phyloP scores from a whole-genome alignment of 345 rosid species.

The Dipteronia sinensis region DNA sequence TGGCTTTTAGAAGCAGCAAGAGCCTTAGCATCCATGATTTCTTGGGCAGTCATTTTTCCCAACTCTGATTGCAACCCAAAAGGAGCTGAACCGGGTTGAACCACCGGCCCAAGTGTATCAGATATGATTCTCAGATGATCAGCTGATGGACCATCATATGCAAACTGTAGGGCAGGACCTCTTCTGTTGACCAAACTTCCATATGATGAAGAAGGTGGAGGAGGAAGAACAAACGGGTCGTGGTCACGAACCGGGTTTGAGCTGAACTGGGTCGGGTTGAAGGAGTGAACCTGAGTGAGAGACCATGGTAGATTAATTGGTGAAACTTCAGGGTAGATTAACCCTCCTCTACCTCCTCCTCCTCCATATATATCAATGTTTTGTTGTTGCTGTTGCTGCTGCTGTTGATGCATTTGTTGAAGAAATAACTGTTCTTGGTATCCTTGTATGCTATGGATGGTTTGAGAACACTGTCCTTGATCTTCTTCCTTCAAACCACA shows the following conservation, averaged over 20 bases:
- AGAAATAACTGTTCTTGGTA: conserved; percentile 68
- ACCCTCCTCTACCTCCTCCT: conserved; percentile 36
- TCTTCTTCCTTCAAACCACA: conserved; percentile 72
- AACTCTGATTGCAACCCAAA: conserved; percentile 83
- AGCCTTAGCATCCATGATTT: conserved; percentile 98
- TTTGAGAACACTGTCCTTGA: conserved; percentile 60
- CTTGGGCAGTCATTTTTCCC: conserved; percentile 94
- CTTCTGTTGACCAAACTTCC: conserved; percentile 66
- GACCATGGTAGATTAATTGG: conserved; percentile 59
- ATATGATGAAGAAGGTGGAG: conserved; percentile 60
- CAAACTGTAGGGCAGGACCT: conserved; percentile 61
- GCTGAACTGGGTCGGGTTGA: conserved; percentile 31
- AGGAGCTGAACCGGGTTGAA: conserved; percentile 60
- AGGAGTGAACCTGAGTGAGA: conserved; percentile 42
- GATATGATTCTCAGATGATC: conserved; percentile 83
- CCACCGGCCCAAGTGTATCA: conserved; percentile 73
- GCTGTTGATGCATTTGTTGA: conserved; percentile 49
- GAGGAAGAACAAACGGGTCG: conserved; percentile 69
- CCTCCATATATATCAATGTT: conserved; percentile 35
- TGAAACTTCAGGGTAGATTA: conserved; percentile 57
- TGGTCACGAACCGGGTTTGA: conserved; percentile 47
- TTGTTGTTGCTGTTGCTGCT: conserved; percentile 20
- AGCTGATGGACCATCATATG: conserved; percentile 60
- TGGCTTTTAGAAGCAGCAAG: conserved; percentile 97
- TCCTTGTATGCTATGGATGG: conserved; percentile 58